These are phyloP conservation scores for Geotrichum klebahnii DNA, from an alignment of 1,139 yeast species.

Conservation along the genomic window DNA sequence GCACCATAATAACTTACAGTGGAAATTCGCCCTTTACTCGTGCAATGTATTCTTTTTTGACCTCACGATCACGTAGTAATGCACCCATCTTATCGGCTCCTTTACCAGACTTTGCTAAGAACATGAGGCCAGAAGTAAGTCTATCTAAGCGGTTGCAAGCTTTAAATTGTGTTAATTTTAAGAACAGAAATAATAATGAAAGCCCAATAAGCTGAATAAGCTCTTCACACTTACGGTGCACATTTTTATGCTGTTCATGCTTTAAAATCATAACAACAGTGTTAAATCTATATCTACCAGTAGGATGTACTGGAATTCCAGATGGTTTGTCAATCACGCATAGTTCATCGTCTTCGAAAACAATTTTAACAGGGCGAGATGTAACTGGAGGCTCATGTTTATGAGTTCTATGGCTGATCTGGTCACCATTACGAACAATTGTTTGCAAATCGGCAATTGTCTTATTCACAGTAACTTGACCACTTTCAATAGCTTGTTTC, in stretches of 20 bases:
- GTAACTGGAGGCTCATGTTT: slow-evolving; percentile 91
- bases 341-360: slow-evolving; percentile 72
- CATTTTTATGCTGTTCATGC: slow-evolving; percentile 57
- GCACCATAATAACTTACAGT: slow-evolving; percentile 24
- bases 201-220: background rate
- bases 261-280: slow-evolving; percentile 79
- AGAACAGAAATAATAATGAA: background rate
- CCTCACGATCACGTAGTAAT: slow-evolving; percentile 71
- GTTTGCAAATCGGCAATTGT: slow-evolving; percentile 61
- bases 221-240: slow-evolving; percentile 48
- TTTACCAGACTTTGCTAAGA: slow-evolving; percentile 74
- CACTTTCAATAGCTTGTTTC: slow-evolving; percentile 59
- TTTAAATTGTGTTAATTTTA: slow-evolving; percentile 16
- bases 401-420: slow-evolving; percentile 76
- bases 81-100: slow-evolving; percentile 76
- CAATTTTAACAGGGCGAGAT: slow-evolving; percentile 63
- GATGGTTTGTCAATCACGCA: slow-evolving; percentile 91
- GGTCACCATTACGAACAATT: slow-evolving; percentile 74
- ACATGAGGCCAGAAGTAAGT: slow-evolving; percentile 91
- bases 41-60: slow-evolving; percentile 79
- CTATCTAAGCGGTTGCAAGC: slow-evolving; percentile 87
- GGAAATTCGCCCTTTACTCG: slow-evolving; percentile 86
- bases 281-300: slow-evolving; percentile 86
- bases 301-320: slow-evolving; percentile 94
- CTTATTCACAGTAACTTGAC: slow-evolving; percentile 70